Base-by-base conservation (phyloP, 2,329 filamentous ascomycete species). In the Hymenoscyphus scutula region DNA sequence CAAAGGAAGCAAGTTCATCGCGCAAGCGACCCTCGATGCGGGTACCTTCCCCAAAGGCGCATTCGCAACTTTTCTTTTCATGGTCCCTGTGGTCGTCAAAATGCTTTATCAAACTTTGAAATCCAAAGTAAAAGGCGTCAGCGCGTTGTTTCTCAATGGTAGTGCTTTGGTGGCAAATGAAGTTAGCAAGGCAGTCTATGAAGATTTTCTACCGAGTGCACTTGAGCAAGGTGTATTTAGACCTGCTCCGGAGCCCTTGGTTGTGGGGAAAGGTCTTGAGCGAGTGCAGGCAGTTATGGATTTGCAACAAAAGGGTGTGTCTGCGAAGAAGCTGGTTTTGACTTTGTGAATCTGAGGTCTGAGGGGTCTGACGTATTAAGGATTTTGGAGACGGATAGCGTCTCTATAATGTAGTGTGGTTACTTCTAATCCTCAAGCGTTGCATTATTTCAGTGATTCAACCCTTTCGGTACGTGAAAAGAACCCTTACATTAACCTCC, bases 201-300 rank as follows among this genome's bases (percentile, higher is more conserved):
- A 71, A 48, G 71, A 76, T 15, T 80, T 74, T 61, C 59, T 80
- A 13, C 71, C 74, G 0, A 62, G 68, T n/a, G 79, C 78, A 4
- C 67, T 81, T 32, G 70, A 65, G 37, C 59, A 64, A 2, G 74
- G 76, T 1, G 67, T 62, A 1, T 78, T 74, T 61, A 65, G 73
- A 3, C 68, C 76, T 13, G 73, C 74, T 17, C 79, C 79, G 0
- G 68, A 74, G 29, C 72, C 78, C 1, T 29, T 71, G 27, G 69
- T 81, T 32, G 74, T 76, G 0, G 78, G 78, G 0, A 71, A 75
- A 5, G 79, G 79, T 3, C 64, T 81, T 23, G 77, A 78, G 48
- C 70, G 67, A 34, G 65, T 80, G 1, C 77, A 81, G 59, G 72
- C 71, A 10, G 79, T 71, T 1, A 60, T 80, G 27, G 76, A 79